These are phyloP conservation scores for Leptographium wingfieldii DNA, from an alignment of 2,329 filamentous ascomycete genomes.

Conservation along the genomic window DNA sequence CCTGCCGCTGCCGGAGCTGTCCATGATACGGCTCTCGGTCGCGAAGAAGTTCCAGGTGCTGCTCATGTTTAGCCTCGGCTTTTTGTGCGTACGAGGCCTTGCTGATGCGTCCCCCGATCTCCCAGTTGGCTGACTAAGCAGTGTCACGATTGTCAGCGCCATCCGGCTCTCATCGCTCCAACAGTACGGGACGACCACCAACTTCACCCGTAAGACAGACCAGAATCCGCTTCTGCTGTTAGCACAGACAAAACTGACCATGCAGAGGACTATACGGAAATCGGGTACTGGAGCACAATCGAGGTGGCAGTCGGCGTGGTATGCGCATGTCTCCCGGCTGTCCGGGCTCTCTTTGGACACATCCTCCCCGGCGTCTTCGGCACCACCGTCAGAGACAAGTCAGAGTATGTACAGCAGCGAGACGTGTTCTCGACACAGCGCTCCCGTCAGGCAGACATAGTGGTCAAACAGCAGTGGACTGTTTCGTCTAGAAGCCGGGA, in stretches of 20 bases:
- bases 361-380: not conserved
- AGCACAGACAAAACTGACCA: no score
- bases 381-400: not conserved
- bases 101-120: no score
- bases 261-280: conserved; percentile 11
- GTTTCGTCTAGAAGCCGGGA: no score
- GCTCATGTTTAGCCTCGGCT: conserved; percentile 23
- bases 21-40: conserved; percentile 16
- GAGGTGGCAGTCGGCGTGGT: conserved; percentile 21
- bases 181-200: not conserved
- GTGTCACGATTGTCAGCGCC: conserved; percentile 18
- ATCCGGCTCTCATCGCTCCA: conserved; percentile 10
- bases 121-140: not conserved
- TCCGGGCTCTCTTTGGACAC: conserved; percentile 10
- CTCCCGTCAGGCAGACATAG: no score
- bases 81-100: conserved; percentile 11
- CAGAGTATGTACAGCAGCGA: not conserved
- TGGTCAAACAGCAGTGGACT: no score
- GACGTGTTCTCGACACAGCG: not conserved
- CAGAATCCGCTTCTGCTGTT: not conserved
- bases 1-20: conserved; percentile 20
- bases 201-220: not conserved
- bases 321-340: conserved; percentile 21
- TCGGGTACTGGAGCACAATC: conserved; percentile 20
- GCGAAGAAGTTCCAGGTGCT: conserved; percentile 21